Evolutionary conservation across 1,284 basidiomycete species (phyloP), one percentile per base, ranked within the genome.

Genomic region (Kwoniella shivajii): DNA sequence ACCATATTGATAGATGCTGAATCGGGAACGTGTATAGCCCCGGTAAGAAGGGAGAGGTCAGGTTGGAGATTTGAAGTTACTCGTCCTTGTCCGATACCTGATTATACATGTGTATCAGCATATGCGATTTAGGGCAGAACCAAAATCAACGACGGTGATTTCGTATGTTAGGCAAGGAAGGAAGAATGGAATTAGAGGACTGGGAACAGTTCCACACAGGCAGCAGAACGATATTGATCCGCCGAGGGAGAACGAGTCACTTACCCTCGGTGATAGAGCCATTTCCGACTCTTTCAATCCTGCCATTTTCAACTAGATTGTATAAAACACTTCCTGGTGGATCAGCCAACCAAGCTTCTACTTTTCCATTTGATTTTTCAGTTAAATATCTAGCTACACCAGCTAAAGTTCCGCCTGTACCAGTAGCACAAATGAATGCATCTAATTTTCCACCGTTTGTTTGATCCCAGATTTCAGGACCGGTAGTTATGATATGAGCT

Each of bases 401-500:
- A 1, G 95, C 94, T 18, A 99, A 82, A 0, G 95, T 98, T 1
- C 95, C 95, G 24, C 95, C 96, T 0, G 95, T 99, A 0, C 95
- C 95, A 0, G 95, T 98, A 14, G 92, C 82, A 73, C 92, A 96
- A 61, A 91, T 85, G 80, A 99, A 99, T 16, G 85, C 95, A 74
- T 97, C 90, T 10, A 98, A 65, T 30, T 84, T 80, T 1, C 90
- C 90, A 18, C 73, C 78, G 39, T 82, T 70, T 1, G 88, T 94
- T 79, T 98, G 95, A 51, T 86, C 85, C 92, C 93, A 97, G 59
- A 99, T 94, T 79, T 99, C 96, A 0, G 95, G 96, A 1, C 94
- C 95, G 4, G 95, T 99, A 9, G 92, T 86, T 51, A 84, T 76
- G 75, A 96, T 95, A 76, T 99, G 95, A 16, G 88, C 88, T 36